Evolutionary conservation across 441 rosid species (phyloP).

Genomic region (Bruguiera hainesii): DNA sequence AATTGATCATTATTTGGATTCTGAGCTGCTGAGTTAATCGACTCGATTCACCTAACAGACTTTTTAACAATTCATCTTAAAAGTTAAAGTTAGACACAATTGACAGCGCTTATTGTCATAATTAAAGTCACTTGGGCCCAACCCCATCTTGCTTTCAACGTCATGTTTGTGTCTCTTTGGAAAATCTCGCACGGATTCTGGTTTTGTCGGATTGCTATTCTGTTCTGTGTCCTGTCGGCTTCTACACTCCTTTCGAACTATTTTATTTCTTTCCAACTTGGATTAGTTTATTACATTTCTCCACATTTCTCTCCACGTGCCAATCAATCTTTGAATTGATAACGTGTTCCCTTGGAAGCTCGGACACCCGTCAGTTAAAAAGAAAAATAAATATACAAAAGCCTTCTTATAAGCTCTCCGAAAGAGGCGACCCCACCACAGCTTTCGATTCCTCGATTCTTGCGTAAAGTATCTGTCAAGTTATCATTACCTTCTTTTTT

Average conservation of each 20-base stretch:
- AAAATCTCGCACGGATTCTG: background rate
- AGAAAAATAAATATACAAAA: background rate
- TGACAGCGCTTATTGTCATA: too few relatives aligned
- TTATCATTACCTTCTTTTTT: too few relatives aligned
- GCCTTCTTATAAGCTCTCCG: background rate
- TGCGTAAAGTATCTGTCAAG: too few relatives aligned
- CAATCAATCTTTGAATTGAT: background rate
- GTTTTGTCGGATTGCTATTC: background rate
- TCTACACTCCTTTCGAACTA: background rate
- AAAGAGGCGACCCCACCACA: too few relatives aligned
- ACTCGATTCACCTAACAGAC: too few relatives aligned
- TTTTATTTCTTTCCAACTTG: background rate
- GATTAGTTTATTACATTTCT: background rate
- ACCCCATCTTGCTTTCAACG: background rate
- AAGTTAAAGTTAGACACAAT: background rate
- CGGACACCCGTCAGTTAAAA: constrained; percentile 3
- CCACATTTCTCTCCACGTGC: background rate
- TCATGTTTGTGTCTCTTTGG: background rate
- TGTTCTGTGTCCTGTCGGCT: background rate
- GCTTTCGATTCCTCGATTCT: too few relatives aligned
- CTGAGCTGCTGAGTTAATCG: too few relatives aligned
- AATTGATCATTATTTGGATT: too few relatives aligned
- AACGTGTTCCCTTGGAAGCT: constrained; percentile 4
- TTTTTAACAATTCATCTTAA: too few relatives aligned
- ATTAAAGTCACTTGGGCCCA: background rate